Percentiles rank a stretch among this genome's conserved stretches.
These are phyloP conservation scores for Hymenoscyphus albidus DNA, from an alignment of 2,329 filamentous ascomycete species.

Conservation along the genomic window DNA sequence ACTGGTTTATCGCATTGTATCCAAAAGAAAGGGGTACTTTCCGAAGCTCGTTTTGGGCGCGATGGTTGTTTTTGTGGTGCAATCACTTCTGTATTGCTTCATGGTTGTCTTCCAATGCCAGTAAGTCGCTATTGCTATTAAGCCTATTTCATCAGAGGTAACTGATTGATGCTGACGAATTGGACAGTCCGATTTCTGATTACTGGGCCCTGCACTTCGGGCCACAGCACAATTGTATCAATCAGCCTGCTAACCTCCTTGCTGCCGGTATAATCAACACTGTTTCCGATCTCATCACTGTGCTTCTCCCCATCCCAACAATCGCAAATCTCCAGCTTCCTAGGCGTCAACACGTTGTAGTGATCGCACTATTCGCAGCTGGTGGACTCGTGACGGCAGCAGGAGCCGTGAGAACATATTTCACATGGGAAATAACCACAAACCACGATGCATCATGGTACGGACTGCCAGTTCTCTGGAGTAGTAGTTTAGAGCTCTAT, in stretches of 20 bases:
- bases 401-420: slow-evolving; percentile 38
- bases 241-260: slow-evolving; percentile 49
- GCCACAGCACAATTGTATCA: slow-evolving; percentile 39
- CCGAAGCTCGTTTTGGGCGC: slow-evolving; percentile 29
- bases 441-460: slow-evolving; percentile 37
- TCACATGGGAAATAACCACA: slow-evolving; percentile 31
- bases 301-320: slow-evolving; percentile 47
- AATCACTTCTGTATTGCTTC: slow-evolving; percentile 34
- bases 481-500: slow-evolving; percentile 39
- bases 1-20: slow-evolving; percentile 36
- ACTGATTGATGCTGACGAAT: not conserved
- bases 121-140: slow-evolving; percentile 29
- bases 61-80: slow-evolving; percentile 35
- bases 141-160: not conserved
- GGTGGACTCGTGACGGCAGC: slow-evolving; percentile 43
- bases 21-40: slow-evolving; percentile 33
- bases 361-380: slow-evolving; percentile 46
- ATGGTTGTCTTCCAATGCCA: slow-evolving; percentile 40
- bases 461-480: slow-evolving; percentile 34
- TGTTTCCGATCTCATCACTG: slow-evolving; percentile 51
- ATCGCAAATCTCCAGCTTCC: slow-evolving; percentile 45
- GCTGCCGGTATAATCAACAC: slow-evolving; percentile 56
- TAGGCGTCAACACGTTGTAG: slow-evolving; percentile 43
- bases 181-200: slow-evolving; percentile 35
- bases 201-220: slow-evolving; percentile 37